Conservation (phyloP, 1,284 basidiomycete genomes). For the Lignosus rhinocerotis region DNA sequence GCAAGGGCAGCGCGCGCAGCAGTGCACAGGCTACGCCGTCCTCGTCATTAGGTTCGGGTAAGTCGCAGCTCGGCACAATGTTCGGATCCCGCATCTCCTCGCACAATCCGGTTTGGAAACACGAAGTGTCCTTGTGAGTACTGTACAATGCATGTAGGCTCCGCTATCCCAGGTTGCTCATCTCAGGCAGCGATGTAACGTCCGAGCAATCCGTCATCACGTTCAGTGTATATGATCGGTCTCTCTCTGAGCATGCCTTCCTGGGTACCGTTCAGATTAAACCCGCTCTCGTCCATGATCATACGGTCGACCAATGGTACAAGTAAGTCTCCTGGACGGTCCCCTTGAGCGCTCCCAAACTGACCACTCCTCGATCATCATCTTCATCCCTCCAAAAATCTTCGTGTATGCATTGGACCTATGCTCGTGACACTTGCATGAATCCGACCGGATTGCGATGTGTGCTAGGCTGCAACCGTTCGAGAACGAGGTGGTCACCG, state of each 20-base stretch:
- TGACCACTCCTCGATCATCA: background rate
- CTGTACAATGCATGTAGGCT: conserved; percentile 3
- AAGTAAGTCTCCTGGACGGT: conserved; percentile 55
- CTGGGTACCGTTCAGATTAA: conserved; percentile 91
- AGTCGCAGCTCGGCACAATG: conserved; percentile 40
- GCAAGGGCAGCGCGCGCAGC: conserved; percentile 32
- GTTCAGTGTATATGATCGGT: conserved; percentile 92
- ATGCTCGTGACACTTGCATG: background rate
- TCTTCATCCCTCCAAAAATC: background rate
- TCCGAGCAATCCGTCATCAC: conserved; percentile 84
- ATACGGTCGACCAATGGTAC: conserved; percentile 98
- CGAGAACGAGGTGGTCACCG: conserved; percentile 81
- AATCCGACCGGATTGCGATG: conserved; percentile 6
- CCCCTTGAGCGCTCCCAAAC: background rate
- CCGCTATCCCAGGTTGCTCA: conserved; percentile 3
- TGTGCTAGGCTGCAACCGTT: conserved; percentile 67
- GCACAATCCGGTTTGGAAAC: conserved; percentile 98
- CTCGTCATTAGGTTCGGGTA: conserved; percentile 40
- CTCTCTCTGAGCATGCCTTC: conserved; percentile 82
- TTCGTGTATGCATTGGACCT: background rate
- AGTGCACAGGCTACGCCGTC: conserved; percentile 40
- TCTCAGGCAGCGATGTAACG: conserved; percentile 83
- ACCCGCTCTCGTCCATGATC: conserved; percentile 87
- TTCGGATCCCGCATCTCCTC: conserved; percentile 63
- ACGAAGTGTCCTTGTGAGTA: conserved; percentile 94